Evolutionary conservation across 306 rosid genomes (phyloP).

Genomic region (Quercus agrifolia): DNA sequence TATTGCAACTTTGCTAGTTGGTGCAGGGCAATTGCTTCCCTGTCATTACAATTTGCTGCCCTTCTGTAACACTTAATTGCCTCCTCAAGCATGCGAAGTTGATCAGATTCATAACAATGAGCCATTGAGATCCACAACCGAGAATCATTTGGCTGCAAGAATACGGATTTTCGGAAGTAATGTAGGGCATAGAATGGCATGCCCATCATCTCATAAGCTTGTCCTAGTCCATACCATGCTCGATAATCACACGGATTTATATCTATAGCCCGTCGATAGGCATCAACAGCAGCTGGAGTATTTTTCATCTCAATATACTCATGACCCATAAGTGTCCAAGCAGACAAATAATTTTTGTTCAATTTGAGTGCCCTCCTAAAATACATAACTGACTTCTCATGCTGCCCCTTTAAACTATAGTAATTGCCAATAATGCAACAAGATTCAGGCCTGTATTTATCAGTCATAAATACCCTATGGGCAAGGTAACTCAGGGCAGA

Average conservation of each 20-base stretch:
- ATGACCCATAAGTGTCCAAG: constrained; percentile 99
- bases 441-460: constrained; percentile 96
- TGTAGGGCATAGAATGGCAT: constrained; percentile 95
- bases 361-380: constrained; percentile 95
- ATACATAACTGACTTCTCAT: constrained; percentile 89
- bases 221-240: constrained; percentile 99
- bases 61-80: constrained; percentile 88
- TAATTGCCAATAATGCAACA: constrained; percentile 97
- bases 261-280: constrained; percentile 94
- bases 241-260: constrained; percentile 85
- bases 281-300: constrained; percentile 96
- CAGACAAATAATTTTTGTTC: constrained; percentile 87
- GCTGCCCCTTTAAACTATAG: constrained; percentile 95
- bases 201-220: constrained; percentile 98
- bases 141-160: constrained; percentile 89
- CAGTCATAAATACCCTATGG: constrained; percentile 88
- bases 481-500: constrained; percentile 95
- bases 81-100: constrained; percentile 81
- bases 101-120: constrained; percentile 81
- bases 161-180: constrained; percentile 87
- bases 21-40: constrained; percentile 91
- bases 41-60: constrained; percentile 81
- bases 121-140: constrained; percentile 99
- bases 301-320: constrained; percentile 99
- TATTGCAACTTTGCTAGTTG: constrained; percentile 74